phyloP scores from a whole-genome alignment of 345 rosid species.

The Ceriops zippeliana region DNA sequence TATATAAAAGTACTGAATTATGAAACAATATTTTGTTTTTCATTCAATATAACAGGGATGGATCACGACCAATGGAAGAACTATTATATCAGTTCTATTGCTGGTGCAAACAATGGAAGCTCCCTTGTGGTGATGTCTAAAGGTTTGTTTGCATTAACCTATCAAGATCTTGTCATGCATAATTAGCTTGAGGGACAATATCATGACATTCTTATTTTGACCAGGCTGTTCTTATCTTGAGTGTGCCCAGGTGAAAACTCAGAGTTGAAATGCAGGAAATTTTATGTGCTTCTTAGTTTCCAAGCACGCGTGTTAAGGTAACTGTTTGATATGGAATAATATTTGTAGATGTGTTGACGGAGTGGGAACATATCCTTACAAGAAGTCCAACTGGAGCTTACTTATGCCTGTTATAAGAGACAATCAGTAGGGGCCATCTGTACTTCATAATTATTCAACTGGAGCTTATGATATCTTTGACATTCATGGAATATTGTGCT shows the following conservation, averaged over 20 bases:
- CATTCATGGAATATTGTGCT: no score
- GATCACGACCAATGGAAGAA: constrained; percentile 39
- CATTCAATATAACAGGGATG: constrained; percentile 24
- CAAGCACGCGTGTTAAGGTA: constrained; percentile 42
- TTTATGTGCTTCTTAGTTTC: constrained; percentile 36
- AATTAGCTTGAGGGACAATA: neutral
- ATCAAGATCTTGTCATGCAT: neutral
- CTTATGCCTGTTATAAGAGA: neutral
- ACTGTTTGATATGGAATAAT: neutral
- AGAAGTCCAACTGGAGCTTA: no score
- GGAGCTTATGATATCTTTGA: neutral
- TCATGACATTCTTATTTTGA: constrained; percentile 8
- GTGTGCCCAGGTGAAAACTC: constrained; percentile 36
- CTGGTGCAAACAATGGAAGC: constrained; percentile 35
- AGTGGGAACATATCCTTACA: neutral
- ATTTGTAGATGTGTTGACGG: neutral
- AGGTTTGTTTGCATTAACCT: constrained; percentile 14
- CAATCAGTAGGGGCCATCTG: neutral
- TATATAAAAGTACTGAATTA: no score
- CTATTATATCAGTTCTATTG: constrained; percentile 32
- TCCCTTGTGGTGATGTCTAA: constrained; percentile 38
- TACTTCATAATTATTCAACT: neutral
- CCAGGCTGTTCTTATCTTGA: constrained; percentile 39
- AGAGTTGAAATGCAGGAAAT: constrained; percentile 39
- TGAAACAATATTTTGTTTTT: neutral